phyloP scores from a whole-genome alignment of 2,329 filamentous ascomycete species.

The Domatiomyces catenatus region DNA sequence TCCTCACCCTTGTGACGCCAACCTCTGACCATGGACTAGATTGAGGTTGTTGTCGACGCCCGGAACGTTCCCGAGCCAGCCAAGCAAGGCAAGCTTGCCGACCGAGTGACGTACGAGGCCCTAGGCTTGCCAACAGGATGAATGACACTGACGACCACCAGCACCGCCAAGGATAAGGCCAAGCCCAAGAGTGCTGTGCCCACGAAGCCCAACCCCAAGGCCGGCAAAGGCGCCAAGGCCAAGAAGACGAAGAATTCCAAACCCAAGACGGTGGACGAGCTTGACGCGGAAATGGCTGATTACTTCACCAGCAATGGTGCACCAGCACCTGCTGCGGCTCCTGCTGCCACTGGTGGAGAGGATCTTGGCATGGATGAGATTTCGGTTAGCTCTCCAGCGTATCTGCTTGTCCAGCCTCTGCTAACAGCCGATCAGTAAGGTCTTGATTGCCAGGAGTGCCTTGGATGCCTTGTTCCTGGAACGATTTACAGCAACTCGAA shows the following conservation, averaged over 20 bases:
- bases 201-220: constrained; percentile 45
- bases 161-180: constrained; percentile 37
- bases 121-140: neutral
- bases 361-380: constrained; percentile 44
- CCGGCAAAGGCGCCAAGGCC: constrained; percentile 34
- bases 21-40: constrained; percentile 35
- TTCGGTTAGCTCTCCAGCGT: constrained; percentile 26
- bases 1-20: constrained; percentile 4
- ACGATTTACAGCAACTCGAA: neutral
- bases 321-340: constrained; percentile 30
- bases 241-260: constrained; percentile 67
- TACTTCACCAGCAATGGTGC: constrained; percentile 53
- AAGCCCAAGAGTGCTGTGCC: constrained; percentile 70
- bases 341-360: constrained; percentile 31
- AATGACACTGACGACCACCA: neutral
- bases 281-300: constrained; percentile 94
- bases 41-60: constrained; percentile 79
- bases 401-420: constrained; percentile 5
- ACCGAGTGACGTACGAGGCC: constrained; percentile 58
- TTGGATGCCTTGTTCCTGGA: neutral
- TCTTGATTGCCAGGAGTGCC: neutral
- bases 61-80: constrained; percentile 50
- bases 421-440: neutral
- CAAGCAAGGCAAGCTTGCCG: constrained; percentile 39
- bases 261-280: constrained; percentile 81